Conservation (phyloP, 805 yeast species). For the Metschnikowia continentalis region DNA sequence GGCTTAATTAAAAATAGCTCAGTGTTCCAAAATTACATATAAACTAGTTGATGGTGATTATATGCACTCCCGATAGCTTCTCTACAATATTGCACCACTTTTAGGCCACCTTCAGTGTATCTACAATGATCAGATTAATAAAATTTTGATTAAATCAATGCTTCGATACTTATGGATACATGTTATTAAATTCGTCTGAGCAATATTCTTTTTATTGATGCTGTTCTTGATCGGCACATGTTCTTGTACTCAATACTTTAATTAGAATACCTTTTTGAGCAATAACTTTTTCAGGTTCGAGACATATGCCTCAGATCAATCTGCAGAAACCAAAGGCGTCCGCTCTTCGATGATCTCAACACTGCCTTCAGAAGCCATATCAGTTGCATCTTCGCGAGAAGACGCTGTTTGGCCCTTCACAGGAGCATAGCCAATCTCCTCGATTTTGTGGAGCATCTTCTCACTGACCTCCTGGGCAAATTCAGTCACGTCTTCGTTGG, state of each 20-base stretch:
- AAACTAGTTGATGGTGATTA: too few relatives aligned
- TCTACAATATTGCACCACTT: too few relatives aligned
- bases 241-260: background rate
- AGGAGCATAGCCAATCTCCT: conserved; percentile 38
- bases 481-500: conserved; percentile 64
- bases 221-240: background rate
- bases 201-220: too few relatives aligned
- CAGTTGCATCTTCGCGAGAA: conserved; percentile 1
- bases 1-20: too few relatives aligned
- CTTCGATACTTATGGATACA: too few relatives aligned
- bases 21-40: too few relatives aligned
- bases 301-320: conserved; percentile 1
- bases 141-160: too few relatives aligned
- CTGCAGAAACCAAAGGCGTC: conserved; percentile 16
- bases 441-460: conserved; percentile 47
- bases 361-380: conserved; percentile 10
- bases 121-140: too few relatives aligned
- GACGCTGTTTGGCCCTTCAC: conserved; percentile 5
- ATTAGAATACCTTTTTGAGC: too few relatives aligned
- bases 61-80: too few relatives aligned
- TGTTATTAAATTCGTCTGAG: too few relatives aligned
- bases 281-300: background rate
- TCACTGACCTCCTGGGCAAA: conserved; percentile 55
- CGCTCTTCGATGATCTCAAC: conserved; percentile 16
- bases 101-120: too few relatives aligned